Base-by-base conservation (phyloP, 495 filamentous ascomycete species). In the Glutinoglossum americanum region DNA sequence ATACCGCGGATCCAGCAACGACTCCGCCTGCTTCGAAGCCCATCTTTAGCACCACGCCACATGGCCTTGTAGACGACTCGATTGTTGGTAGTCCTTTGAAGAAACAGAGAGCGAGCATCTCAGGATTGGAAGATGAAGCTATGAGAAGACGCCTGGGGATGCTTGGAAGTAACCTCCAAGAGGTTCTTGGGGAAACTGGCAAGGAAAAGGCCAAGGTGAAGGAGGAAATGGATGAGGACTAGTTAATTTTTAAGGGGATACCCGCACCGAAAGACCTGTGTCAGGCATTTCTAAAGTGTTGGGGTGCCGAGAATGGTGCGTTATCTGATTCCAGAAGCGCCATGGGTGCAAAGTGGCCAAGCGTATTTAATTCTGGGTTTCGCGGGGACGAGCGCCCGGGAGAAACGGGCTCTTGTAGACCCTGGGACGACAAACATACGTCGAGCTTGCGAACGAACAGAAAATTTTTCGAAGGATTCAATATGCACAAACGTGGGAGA, bases 31-130 rank as follows among this genome's bases (percentile, higher is more conserved):
- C 27, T 13, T 56, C 57, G 17, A 56, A 59, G 25, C 59, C 41
- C 30, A 37, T 56, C 13, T 41, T 35, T 58, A 17, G 11, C 1
- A 5, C 15, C 10, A 11, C 56, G 17, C 3, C 39, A 33, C 39
- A 51, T 7, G 51, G n/a, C 13, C 17, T 51, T 28, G 23, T 10
- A 9, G 56, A 58, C 27, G 57, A 59, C 10, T 1, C 23, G 10
- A 59, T 56, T 8, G 39, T 60, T 30, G 59, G 59, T 19, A 60
- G 59, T 51, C 59, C 59, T 3, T 9, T 60, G 54, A 60, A 60
- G 59, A 60, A 58, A 28, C 54, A 57, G 9, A 55, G 59, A 32
- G 53, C 59, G n/a, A 60, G 59, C 48, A 55, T 60, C 1, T 44
- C 53, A 4, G 59, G 59, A 13, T 19, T 56, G n/a, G 54, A 58